A percentile compares a stretch with the other conserved stretches of the same genome.
Conservation (phyloP, 257 asterid genomes). For the Capsicum pubescens region DNA sequence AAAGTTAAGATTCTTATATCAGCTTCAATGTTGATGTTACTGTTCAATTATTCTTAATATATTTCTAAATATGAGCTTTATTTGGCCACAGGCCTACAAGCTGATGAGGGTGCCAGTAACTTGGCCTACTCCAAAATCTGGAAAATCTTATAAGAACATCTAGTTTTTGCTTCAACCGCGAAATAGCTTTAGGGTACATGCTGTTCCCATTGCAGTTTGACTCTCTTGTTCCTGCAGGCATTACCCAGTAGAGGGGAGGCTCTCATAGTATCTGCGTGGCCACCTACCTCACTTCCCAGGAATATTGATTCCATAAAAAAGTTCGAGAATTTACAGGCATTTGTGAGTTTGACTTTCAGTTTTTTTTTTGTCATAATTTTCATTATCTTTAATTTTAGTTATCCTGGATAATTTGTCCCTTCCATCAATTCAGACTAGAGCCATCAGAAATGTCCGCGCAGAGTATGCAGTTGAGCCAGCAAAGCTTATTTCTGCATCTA, state of each 20-base stretch:
- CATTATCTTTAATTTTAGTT: neutral
- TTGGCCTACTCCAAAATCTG: slow-evolving; percentile 2
- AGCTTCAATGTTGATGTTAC: slow-evolving; percentile 11
- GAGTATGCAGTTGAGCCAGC: slow-evolving; percentile 99
- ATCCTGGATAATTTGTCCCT: neutral
- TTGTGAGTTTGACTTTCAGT: slow-evolving; percentile 54
- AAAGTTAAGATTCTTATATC: neutral
- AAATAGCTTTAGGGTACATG: slow-evolving; percentile 23
- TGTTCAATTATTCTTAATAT: neutral
- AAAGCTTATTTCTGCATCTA: slow-evolving; percentile 76
- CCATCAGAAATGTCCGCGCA: slow-evolving; percentile 93
- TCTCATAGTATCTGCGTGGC: slow-evolving; percentile 89
- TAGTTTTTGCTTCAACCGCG: neutral
- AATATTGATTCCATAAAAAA: slow-evolving; percentile 66
- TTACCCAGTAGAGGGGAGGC: slow-evolving; percentile 79
- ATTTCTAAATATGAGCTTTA: neutral
- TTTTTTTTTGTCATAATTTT: slow-evolving; percentile 22
- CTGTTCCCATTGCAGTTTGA: slow-evolving; percentile 27
- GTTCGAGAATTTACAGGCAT: slow-evolving; percentile 87
- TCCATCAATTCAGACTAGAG: slow-evolving; percentile 66
- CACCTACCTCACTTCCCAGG: slow-evolving; percentile 77
- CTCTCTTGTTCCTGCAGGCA: slow-evolving; percentile 52
- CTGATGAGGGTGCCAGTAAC: slow-evolving; percentile 18
- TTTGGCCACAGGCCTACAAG: neutral
- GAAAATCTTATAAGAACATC: neutral